phyloP scores from a whole-genome alignment of 768 basidiomycete species.

The Multifurca ochricompacta region DNA sequence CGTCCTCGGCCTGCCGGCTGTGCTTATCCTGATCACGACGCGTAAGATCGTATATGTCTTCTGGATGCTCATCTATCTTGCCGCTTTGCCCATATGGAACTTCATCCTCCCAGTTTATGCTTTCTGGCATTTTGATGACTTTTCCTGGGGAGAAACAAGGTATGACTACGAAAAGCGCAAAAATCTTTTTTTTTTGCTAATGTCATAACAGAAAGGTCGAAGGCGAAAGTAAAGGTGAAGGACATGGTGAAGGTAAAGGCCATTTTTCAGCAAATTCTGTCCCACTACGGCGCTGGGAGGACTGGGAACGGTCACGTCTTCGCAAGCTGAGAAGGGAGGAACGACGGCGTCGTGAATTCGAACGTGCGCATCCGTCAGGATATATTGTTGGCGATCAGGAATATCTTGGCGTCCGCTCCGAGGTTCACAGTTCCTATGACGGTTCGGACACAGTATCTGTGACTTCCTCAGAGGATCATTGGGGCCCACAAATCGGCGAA shows the following conservation, averaged over 20 bases:
- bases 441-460: conserved; percentile 77
- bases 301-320: conserved; percentile 94
- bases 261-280: conserved; percentile 49
- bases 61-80: conserved; percentile 95
- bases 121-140: conserved; percentile 99
- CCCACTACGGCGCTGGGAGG: conserved; percentile 98
- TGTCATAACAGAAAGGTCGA: conserved; percentile 70
- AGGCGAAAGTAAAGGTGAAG: conserved; percentile 76
- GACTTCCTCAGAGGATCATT: conserved; percentile 86
- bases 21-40: conserved; percentile 91
- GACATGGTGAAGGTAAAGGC: conserved; percentile 62
- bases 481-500: conserved; percentile 91
- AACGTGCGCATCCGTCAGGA: conserved; percentile 65
- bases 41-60: conserved; percentile 92
- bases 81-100: conserved; percentile 95
- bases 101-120: conserved; percentile 90
- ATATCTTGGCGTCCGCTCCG: conserved; percentile 47
- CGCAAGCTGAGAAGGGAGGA: conserved; percentile 88
- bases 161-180: conserved; percentile 31
- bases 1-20: conserved; percentile 87
- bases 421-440: conserved; percentile 52
- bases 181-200: conserved; percentile 6
- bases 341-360: conserved; percentile 70
- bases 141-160: conserved; percentile 99
- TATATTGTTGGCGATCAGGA: conserved; percentile 58